A percentile compares a stretch with the other conserved stretches of the same genome.
Conservation (phyloP, 192 early-diverging fungal genomes). For the Hyaloraphidium curvatum region DNA sequence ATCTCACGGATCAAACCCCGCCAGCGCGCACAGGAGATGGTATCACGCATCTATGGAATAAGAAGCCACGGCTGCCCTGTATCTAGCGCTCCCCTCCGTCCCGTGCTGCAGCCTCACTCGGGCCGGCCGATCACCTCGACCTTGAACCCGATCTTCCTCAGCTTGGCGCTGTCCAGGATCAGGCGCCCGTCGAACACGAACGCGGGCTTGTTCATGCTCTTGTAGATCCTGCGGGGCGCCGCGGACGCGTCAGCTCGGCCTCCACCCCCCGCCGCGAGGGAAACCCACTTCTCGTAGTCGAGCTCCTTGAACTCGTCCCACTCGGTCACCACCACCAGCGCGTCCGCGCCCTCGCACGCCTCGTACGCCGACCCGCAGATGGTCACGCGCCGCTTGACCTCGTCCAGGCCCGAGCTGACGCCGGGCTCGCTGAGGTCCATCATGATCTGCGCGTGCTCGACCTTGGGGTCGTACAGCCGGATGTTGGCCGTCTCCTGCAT, state of each 20-base stretch:
- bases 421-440: constrained; percentile 42
- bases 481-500: constrained; percentile 56
- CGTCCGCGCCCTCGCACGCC: constrained; percentile 49
- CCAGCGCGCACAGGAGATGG: too few relatives aligned
- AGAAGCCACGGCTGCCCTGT: too few relatives aligned
- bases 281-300: not conserved
- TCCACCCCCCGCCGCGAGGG: not conserved
- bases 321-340: constrained; percentile 63
- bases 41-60: too few relatives aligned
- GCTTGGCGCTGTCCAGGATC: constrained; percentile 40
- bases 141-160: constrained; percentile 61
- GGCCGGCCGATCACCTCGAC: constrained; percentile 49
- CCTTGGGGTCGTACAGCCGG: constrained; percentile 81
- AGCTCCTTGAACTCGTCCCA: constrained; percentile 77
- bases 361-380: constrained; percentile 46
- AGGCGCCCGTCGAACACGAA: constrained; percentile 82
- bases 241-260: constrained; percentile 13
- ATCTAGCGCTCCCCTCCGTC: too few relatives aligned
- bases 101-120: too few relatives aligned
- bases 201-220: constrained; percentile 61
- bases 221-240: constrained; percentile 48
- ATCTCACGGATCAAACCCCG: too few relatives aligned
- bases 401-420: constrained; percentile 16
- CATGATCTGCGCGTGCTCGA: constrained; percentile 43
- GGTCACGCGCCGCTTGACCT: constrained; percentile 38